Base-by-base conservation (phyloP, 1,284 basidiomycete genomes). In the Rhodofomes roseus region DNA sequence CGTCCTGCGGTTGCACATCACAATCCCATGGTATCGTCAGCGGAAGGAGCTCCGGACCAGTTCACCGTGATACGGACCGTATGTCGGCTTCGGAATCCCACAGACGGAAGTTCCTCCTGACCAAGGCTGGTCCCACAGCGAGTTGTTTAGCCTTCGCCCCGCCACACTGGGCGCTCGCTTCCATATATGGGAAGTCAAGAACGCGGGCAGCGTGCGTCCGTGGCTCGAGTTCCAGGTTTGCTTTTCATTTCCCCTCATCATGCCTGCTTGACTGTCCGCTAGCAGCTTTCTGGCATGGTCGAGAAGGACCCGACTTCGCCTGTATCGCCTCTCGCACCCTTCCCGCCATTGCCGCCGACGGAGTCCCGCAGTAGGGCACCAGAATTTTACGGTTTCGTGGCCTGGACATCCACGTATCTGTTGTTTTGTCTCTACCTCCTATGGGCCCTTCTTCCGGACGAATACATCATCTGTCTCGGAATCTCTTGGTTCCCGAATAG, bases 381-480 rank as follows among this genome's bases (percentile, higher is more conserved):
- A 54, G 93, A 95, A 73, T 91, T 94, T 68, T 95, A 95, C 68
- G 93, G 93, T 20, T 93, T 93, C 70, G 90, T 92, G 11, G 91
- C 89, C 12, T 90, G 87, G 83, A 85, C 90, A 9, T 84, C 86
- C 0, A 94, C 92, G 0, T 89, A 84, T 61, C 75, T 94, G 36
- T 73, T 85, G 4, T 94, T 90, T 68, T 74, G 80, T 55, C 67
- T 89, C 18, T 94, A 91, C 70, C 69, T 93, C 25, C 74, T 92
- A 7, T 95, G 83, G 83, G 81, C 79, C 8, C 70, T 83, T 61
- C 71, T 80, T 18, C 83, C 83, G 2, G 73, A 78, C 58, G 69
- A 71, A 27, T 85, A 78, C 71, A 86, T 95, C 58, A 63, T 82
- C 54, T 76, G 75, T 69, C 70, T 85, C 16, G 92, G 92, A 18